A percentile compares a stretch with the other conserved stretches of the same genome.
Evolutionary conservation across 2,329 filamentous ascomycete genomes (phyloP).

Genomic region (Microdochium trichocladiopsis): DNA sequence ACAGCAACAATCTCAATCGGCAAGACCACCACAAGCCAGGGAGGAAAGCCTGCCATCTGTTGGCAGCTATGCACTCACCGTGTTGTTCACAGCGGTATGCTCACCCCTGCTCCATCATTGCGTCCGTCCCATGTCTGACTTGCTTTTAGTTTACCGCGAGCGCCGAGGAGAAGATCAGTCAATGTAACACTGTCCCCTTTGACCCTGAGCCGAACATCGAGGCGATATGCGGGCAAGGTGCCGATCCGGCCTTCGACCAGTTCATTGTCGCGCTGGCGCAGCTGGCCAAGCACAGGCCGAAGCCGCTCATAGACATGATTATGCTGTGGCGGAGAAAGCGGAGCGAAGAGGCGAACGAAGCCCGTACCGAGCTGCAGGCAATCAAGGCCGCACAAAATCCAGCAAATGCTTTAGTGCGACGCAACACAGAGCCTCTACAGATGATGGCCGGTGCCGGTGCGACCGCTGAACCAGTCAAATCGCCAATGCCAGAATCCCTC

Average conservation of each 20-base stretch:
- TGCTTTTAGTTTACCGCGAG: constrained; percentile 68
- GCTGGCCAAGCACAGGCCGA: constrained; percentile 89
- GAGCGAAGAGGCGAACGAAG: constrained; percentile 76
- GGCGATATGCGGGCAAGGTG: constrained; percentile 80
- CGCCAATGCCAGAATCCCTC: constrained; percentile 29
- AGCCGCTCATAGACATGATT: constrained; percentile 90
- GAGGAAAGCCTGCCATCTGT: constrained; percentile 82
- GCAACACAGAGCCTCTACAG: constrained; percentile 68
- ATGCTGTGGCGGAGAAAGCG: constrained; percentile 98
- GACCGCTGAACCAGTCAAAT: constrained; percentile 18
- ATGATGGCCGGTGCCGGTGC: constrained; percentile 21
- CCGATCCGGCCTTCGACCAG: constrained; percentile 86
- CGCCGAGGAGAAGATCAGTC: constrained; percentile 92
- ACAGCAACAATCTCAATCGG: constrained; percentile 71
- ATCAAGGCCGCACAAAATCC: constrained; percentile 18
- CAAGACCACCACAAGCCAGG: constrained; percentile 36
- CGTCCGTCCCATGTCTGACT: neutral
- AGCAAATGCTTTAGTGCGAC: constrained; percentile 43
- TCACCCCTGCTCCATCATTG: constrained; percentile 2
- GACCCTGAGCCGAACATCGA: constrained; percentile 82
- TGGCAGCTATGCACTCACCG: constrained; percentile 95
- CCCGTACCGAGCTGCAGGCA: constrained; percentile 51
- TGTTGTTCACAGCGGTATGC: constrained; percentile 83
- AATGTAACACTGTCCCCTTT: constrained; percentile 73
- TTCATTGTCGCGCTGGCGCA: constrained; percentile 89